Evolutionary conservation across 2,329 filamentous ascomycete species (phyloP), one percentile per base, ranked within the genome.

Genomic region (Clarireedia hainanense): DNA sequence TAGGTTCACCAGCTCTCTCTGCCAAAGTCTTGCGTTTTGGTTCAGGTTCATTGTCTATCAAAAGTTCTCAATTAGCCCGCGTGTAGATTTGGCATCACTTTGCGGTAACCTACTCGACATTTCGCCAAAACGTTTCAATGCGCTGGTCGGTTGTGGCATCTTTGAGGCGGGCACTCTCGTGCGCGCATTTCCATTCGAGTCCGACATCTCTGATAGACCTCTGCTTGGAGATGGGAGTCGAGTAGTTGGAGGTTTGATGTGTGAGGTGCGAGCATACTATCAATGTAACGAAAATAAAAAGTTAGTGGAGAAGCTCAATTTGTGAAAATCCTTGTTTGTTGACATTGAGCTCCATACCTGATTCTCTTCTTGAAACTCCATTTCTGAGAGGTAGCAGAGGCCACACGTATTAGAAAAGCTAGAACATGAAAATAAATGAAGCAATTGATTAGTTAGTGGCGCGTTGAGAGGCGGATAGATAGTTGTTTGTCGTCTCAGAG

Each of bases 131-230:
- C 82, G 78, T 71, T 85, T 85, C 58, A 78, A 55, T 26, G 42
- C 17, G 12, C 71, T 72, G 1, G 67, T 64, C 58, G 74, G 62
- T 9, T 74, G 67, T 10, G 73, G 70, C 36, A 74, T 70, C 52
- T 72, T 72, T 39, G 72, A 72, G 10, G 30, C 10, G 0, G 74
- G 67, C 1, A 71, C 68, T 50, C 76, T 76, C 20, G 71, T 68
- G 50, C 81, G 77, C 45, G 76, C 69, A 66, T 86, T 85, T 69
- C 72, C 74, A 64, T 85, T 80, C n/a, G 81, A 83, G 6, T 83
- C 79, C 64, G 73, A 76, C 61, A 81, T 77, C 64, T 84, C 81
- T 9, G 75, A 69, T 15, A 84, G 74, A 3, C 72, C 71, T 56
- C 63, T 65, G 40, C 53, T 63, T 47, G 67, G 69, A 34, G 66